phyloP scores from a whole-genome alignment of 108 stramenopile species.

The Pseudonitzschia delicatissima region DNA sequence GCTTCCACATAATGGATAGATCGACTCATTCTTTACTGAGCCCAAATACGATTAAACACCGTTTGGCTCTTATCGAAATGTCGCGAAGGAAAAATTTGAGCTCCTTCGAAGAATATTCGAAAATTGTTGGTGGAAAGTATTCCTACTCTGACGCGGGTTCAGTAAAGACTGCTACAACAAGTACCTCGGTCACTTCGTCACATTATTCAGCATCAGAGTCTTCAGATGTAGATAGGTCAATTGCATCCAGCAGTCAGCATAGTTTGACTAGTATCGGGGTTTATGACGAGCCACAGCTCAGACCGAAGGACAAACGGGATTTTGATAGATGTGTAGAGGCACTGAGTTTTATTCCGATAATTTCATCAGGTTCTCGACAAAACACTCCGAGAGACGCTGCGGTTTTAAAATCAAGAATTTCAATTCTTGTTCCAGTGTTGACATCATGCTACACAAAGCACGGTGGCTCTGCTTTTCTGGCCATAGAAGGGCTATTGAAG shows the following conservation, averaged over 20 bases:
- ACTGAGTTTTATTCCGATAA: constrained; percentile 69
- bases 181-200: constrained; percentile 10
- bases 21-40: constrained; percentile 77
- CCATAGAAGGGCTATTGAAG: constrained; percentile 71
- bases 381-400: constrained; percentile 8
- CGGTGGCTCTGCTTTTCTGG: constrained; percentile 76
- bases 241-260: background rate
- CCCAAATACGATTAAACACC: constrained; percentile 72
- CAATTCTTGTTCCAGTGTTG: constrained; percentile 71
- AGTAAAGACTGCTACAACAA: background rate
- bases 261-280: background rate
- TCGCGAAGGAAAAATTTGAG: constrained; percentile 41
- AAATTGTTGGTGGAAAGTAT: constrained; percentile 13
- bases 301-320: constrained; percentile 2
- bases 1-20: constrained; percentile 85
- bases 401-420: constrained; percentile 47
- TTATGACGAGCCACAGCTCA: background rate
- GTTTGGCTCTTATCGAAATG: constrained; percentile 65
- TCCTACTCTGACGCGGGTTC: constrained; percentile 17
- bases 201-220: too few relatives aligned
- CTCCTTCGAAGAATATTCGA: constrained; percentile 15
- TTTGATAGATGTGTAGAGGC: constrained; percentile 51
- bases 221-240: background rate
- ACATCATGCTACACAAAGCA: constrained; percentile 89
- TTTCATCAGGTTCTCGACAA: constrained; percentile 28